Conservation (phyloP, 106 monocot genomes). For the Acorus calamus region DNA sequence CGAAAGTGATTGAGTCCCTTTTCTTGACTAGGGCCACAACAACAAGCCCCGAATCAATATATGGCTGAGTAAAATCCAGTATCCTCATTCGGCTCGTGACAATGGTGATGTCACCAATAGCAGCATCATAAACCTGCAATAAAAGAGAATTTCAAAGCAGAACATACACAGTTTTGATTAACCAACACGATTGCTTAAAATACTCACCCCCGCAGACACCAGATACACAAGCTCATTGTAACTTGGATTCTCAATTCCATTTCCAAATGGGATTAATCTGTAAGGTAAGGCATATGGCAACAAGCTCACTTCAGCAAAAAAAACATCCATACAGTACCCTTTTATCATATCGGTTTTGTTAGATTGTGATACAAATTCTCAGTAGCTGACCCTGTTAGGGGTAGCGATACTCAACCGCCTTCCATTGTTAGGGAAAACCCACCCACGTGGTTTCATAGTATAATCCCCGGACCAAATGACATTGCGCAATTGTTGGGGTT, state of each 20-base stretch:
- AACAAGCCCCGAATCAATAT: slow-evolving; percentile 67
- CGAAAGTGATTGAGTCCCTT: slow-evolving; percentile 39
- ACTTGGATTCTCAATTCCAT: slow-evolving; percentile 9
- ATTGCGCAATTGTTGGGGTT: slow-evolving; percentile 9
- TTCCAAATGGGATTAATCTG: slow-evolving; percentile 9
- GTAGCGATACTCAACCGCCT: slow-evolving; percentile 7
- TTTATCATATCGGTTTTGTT: neutral
- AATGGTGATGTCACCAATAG: slow-evolving; percentile 28
- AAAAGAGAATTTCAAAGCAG: neutral
- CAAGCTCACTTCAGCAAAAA: slow-evolving; percentile 8
- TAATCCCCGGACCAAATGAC: slow-evolving; percentile 15
- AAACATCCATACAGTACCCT: slow-evolving; percentile 13
- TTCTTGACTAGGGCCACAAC: slow-evolving; percentile 40
- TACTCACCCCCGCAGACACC: slow-evolving; percentile 7
- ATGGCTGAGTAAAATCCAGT: slow-evolving; percentile 47
- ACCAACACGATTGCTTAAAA: neutral
- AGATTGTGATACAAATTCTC: slow-evolving; percentile 6
- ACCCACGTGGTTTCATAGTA: slow-evolving; percentile 6
- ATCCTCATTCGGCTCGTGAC: slow-evolving; percentile 27
- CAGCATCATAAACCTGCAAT: slow-evolving; percentile 28
- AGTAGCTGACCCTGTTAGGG: slow-evolving; percentile 4
- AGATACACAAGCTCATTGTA: slow-evolving; percentile 4
- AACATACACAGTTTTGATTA: too few relatives aligned
- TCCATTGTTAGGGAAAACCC: slow-evolving; percentile 17
- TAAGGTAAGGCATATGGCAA: slow-evolving; percentile 13